A percentile compares a stretch with the other conserved stretches of the same genome.
These are phyloP conservation scores for Salmacisia buchloeana DNA, from an alignment of 1,284 basidiomycete species.

Conservation along the genomic window DNA sequence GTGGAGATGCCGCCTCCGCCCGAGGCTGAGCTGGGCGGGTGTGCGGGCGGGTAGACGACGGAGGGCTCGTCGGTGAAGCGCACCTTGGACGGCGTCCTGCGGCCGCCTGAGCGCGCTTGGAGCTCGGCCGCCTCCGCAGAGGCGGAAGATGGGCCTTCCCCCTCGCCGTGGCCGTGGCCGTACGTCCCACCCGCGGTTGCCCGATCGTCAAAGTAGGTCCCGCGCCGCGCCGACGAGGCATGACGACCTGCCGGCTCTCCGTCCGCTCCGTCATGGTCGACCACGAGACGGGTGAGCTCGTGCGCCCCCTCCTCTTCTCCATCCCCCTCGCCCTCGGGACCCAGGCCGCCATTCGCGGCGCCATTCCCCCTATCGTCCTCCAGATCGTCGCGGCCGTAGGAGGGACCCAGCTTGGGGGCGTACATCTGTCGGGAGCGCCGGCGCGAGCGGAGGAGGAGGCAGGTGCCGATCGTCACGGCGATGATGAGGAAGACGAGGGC, in stretches of 20 bases:
- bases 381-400: not conserved
- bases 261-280: conserved; percentile 11
- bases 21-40: not conserved
- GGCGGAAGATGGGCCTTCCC: no score
- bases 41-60: not conserved
- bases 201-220: not conserved
- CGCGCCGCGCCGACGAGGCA: no score
- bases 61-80: not conserved
- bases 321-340: not conserved
- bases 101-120: not conserved
- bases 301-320: conserved; percentile 16
- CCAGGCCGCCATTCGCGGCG: conserved; percentile 54
- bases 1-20: not conserved
- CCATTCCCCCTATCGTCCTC: conserved; percentile 57
- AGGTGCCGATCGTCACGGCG: conserved; percentile 64
- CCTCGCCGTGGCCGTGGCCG: no score
- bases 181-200: no score
- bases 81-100: conserved; percentile 2
- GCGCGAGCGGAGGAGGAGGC: conserved; percentile 67
- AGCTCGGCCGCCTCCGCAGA: not conserved
- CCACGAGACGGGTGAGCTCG: conserved; percentile 31
- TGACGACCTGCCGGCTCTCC: no score
- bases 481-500: conserved; percentile 74
- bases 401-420: not conserved
- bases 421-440: conserved; percentile 41